These are phyloP conservation scores for Hymenoscyphus infarciens DNA, from an alignment of 2,329 filamentous ascomycete species.

Conservation along the genomic window DNA sequence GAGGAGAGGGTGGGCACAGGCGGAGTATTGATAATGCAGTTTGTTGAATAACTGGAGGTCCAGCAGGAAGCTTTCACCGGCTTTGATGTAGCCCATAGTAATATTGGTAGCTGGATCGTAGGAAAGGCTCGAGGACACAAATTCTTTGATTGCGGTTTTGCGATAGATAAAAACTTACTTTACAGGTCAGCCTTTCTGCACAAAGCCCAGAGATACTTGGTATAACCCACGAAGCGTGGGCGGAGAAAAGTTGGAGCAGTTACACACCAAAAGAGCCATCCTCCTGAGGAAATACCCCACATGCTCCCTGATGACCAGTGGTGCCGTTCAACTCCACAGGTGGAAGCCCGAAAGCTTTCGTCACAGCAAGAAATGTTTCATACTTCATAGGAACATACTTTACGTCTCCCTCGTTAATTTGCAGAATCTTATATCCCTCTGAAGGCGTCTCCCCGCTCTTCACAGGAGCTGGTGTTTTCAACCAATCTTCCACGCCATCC, in stretches of 20 bases:
- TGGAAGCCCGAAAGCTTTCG: neutral
- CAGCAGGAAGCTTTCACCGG: too few relatives aligned
- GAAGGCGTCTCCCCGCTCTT: neutral
- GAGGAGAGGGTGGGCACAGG: neutral
- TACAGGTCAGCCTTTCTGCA: neutral
- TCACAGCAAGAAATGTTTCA: neutral
- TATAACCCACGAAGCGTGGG: too few relatives aligned
- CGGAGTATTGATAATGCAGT: neutral
- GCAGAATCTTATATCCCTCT: neutral
- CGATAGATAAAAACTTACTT: neutral
- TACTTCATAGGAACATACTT: neutral
- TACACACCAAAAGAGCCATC: neutral
- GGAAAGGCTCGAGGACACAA: neutral
- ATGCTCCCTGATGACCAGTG: neutral
- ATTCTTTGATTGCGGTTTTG: too few relatives aligned
- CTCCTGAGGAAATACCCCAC: neutral
- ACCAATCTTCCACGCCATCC: neutral
- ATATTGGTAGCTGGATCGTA: neutral
- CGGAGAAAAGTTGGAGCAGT: too few relatives aligned
- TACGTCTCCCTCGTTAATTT: neutral
- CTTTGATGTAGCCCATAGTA: neutral
- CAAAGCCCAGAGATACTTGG: neutral
- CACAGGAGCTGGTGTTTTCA: neutral
- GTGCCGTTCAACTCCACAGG: neutral
- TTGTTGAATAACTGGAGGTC: neutral